Evolutionary conservation across 495 filamentous ascomycete species (phyloP).

Genomic region (Neurospora sp.): DNA sequence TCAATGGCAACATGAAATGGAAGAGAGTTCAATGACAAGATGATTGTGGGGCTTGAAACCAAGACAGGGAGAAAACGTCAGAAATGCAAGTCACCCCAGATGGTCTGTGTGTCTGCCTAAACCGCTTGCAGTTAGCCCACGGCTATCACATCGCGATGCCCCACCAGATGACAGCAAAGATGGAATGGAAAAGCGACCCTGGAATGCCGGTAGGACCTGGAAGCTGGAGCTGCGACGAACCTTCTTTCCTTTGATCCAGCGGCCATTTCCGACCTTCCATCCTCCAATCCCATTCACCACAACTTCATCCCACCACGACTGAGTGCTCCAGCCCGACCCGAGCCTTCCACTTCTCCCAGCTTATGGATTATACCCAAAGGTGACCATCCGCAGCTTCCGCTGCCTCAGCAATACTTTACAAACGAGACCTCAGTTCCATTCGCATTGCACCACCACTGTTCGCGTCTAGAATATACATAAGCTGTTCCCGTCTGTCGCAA

Average conservation of each 20-base stretch:
- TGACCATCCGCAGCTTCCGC: conserved; percentile 14
- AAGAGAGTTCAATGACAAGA: not conserved
- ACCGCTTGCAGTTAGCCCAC: not conserved
- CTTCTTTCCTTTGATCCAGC: not conserved
- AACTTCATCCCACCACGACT: not conserved
- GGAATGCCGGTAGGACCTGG: not conserved
- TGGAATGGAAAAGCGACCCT: not conserved
- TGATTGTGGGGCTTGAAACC: not conserved
- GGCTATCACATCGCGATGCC: not conserved
- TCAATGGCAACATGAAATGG: not conserved
- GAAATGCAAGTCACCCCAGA: not conserved
- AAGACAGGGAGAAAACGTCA: not conserved
- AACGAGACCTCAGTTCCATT: not conserved
- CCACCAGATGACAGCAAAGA: not conserved
- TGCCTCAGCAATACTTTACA: conserved; percentile 1
- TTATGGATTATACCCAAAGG: conserved; percentile 13
- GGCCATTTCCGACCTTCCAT: not conserved
- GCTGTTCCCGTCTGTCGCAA: not conserved
- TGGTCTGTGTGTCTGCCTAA: not conserved
- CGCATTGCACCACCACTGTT: not conserved
- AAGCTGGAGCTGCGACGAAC: not conserved
- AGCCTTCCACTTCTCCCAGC: not conserved
- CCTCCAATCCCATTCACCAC: not conserved
- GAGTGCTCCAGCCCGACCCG: not conserved
- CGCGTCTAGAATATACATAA: not conserved